Evolutionary conservation across 768 basidiomycete species (phyloP).

Genomic region (Clitopilus passeckerianus): DNA sequence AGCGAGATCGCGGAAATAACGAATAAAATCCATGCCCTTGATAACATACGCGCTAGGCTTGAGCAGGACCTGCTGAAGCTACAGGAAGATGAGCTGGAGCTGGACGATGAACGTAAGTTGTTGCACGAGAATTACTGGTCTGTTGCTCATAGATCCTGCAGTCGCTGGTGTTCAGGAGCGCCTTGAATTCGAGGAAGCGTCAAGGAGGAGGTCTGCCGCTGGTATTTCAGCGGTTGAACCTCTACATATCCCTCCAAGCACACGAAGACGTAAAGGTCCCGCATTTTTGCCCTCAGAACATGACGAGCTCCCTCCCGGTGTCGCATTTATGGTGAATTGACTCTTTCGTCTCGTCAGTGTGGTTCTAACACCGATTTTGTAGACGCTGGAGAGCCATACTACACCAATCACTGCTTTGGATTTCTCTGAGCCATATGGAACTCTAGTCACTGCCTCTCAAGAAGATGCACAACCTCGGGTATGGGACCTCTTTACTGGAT

Average conservation of each 20-base stretch:
- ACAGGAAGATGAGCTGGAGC: slow-evolving; percentile 92
- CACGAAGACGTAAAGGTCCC: slow-evolving; percentile 77
- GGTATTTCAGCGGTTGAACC: slow-evolving; percentile 28
- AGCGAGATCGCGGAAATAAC: slow-evolving; percentile 88
- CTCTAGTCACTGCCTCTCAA: slow-evolving; percentile 81
- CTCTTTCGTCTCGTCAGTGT: background rate
- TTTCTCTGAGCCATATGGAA: slow-evolving; percentile 95
- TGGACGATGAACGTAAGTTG: slow-evolving; percentile 90
- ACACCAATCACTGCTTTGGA: slow-evolving; percentile 86
- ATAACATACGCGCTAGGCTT: slow-evolving; percentile 72
- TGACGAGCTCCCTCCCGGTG: slow-evolving; percentile 87
- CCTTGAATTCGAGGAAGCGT: slow-evolving; percentile 62
- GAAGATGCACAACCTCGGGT: slow-evolving; percentile 86
- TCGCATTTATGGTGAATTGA: slow-evolving; percentile 88
- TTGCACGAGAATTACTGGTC: background rate
- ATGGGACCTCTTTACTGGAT: slow-evolving; percentile 91
- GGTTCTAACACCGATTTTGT: slow-evolving; percentile 7
- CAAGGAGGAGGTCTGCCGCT: slow-evolving; percentile 14
- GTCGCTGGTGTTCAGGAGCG: slow-evolving; percentile 90
- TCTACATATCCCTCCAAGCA: slow-evolving; percentile 49
- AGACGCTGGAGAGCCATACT: slow-evolving; percentile 81
- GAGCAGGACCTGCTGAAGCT: slow-evolving; percentile 80
- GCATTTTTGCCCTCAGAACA: slow-evolving; percentile 97
- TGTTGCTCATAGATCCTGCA: slow-evolving; percentile 23
- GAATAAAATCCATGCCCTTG: slow-evolving; percentile 82